These are phyloP conservation scores for Acorus calamus DNA, from an alignment of 106 monocot genomes.

Conservation along the genomic window DNA sequence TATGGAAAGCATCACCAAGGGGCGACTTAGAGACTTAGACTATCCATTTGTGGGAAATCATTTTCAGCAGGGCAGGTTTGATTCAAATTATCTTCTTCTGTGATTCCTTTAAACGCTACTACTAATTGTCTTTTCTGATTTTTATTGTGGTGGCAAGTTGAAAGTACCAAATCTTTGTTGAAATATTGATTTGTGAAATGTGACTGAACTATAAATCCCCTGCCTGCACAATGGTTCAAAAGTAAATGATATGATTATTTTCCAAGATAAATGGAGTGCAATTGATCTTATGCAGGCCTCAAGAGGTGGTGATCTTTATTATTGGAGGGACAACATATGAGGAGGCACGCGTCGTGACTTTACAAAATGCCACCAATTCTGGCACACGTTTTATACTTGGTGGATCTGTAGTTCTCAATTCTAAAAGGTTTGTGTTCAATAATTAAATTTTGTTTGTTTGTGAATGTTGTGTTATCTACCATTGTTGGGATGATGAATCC, in stretches of 20 bases:
- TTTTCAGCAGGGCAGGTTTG: constrained; percentile 93
- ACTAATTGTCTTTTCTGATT: no score
- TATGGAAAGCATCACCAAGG: constrained; percentile 88
- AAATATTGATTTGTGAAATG: no score
- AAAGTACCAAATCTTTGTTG: neutral
- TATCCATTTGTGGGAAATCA: constrained; percentile 96
- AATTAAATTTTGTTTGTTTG: neutral
- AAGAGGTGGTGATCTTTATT: constrained; percentile 90
- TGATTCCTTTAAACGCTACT: neutral
- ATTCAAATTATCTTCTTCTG: neutral
- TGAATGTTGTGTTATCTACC: neutral
- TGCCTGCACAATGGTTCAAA: no score
- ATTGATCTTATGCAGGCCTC: constrained; percentile 44
- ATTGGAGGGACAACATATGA: constrained; percentile 96
- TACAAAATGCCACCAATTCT: constrained; percentile 72
- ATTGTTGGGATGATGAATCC: neutral
- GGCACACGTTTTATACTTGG: constrained; percentile 93
- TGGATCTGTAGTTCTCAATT: constrained; percentile 83
- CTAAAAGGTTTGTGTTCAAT: constrained; percentile 55
- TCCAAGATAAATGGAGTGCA: no score
- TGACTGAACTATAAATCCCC: no score
- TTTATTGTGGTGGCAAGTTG: no score
- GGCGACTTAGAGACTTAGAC: constrained; percentile 70
- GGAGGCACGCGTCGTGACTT: constrained; percentile 74
- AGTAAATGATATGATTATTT: no score